phyloP scores from a whole-genome alignment of 176 grass and related monocot species.

The Aegilops longissima region DNA sequence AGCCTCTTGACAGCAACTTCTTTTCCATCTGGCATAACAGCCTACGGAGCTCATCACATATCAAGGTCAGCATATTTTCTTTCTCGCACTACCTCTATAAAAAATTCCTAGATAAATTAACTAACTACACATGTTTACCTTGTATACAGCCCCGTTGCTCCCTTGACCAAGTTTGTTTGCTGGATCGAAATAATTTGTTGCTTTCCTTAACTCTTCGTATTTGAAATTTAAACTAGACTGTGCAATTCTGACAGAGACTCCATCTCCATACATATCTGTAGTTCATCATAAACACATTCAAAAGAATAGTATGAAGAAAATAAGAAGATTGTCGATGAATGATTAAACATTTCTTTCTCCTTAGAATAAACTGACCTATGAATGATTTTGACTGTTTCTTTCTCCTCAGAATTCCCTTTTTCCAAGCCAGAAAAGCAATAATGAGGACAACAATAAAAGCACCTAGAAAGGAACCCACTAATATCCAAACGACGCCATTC shows the following conservation, averaged over 20 bases:
- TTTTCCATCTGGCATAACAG: constrained; percentile 73
- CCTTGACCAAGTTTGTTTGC: constrained; percentile 93
- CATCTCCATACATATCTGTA: constrained; percentile 56
- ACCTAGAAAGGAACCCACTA: constrained; percentile 59
- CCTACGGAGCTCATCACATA: constrained; percentile 33
- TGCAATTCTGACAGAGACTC: constrained; percentile 47
- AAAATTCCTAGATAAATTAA: constrained; percentile 3
- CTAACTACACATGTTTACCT: constrained; percentile 42
- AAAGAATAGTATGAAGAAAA: not conserved
- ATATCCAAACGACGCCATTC: constrained; percentile 52
- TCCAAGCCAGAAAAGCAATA: constrained; percentile 54
- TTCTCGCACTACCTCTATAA: not conserved
- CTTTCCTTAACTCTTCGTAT: constrained; percentile 71
- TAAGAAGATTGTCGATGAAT: not conserved
- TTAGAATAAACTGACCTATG: constrained; percentile 45
- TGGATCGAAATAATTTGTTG: constrained; percentile 64
- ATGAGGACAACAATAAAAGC: constrained; percentile 44
- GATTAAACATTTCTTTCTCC: not conserved
- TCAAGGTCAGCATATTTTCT: constrained; percentile 20
- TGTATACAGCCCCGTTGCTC: constrained; percentile 76
- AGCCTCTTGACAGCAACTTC: constrained; percentile 80
- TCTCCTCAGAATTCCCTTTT: constrained; percentile 36
- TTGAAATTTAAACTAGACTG: constrained; percentile 78
- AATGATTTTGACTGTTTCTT: constrained; percentile 40
- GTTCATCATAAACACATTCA: not conserved